phyloP scores from a whole-genome alignment of 257 asterid genomes.

The Sherardia arvensis region DNA sequence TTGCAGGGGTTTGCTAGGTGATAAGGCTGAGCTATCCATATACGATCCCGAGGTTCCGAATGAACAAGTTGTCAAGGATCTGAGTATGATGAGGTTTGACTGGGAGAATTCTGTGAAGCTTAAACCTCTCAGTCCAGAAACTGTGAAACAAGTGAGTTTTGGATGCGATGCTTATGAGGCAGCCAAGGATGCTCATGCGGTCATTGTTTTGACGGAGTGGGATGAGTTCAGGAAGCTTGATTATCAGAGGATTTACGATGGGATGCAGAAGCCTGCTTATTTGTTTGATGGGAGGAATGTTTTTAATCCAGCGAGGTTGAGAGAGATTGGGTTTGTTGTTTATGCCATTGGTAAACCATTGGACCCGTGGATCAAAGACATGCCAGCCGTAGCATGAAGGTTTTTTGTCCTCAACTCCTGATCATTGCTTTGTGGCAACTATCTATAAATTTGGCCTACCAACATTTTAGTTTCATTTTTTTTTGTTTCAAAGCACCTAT shows the following conservation, averaged over 20 bases:
- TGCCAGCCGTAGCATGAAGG: neutral
- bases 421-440: too few relatives aligned
- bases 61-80: conserved; percentile 6
- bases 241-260: conserved; percentile 20
- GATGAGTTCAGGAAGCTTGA: conserved; percentile 2
- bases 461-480: too few relatives aligned
- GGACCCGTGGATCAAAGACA: conserved; percentile 24
- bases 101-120: conserved; percentile 2
- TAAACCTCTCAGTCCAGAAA: neutral
- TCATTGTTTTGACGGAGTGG: neutral
- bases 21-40: neutral
- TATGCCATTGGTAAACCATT: conserved; percentile 29
- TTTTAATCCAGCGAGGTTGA: conserved; percentile 11
- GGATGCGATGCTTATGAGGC: neutral
- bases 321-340: conserved; percentile 23
- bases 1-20: conserved; percentile 3
- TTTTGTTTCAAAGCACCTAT: too few relatives aligned
- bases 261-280: conserved; percentile 30
- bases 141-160: neutral
- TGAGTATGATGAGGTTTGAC: conserved; percentile 1
- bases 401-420: neutral
- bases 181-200: neutral
- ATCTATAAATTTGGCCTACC: too few relatives aligned
- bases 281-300: conserved; percentile 25
- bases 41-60: conserved; percentile 4